Conservation (phyloP, 2,329 filamentous ascomycete species). For the Aspergillus quadrilineatus region DNA sequence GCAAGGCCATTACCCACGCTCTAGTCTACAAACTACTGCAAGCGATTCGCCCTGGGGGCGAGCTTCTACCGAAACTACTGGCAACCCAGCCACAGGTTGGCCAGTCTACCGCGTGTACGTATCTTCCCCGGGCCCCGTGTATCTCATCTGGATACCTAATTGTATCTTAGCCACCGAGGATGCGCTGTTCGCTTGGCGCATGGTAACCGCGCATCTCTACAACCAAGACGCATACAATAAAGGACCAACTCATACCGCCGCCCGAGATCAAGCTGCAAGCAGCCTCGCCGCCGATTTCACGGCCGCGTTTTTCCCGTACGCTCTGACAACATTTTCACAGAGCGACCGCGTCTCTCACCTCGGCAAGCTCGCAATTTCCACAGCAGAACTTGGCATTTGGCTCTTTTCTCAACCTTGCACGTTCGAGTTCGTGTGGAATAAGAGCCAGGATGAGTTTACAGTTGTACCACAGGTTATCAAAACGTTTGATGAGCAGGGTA, state of each 20-base stretch:
- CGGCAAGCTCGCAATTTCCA: slow-evolving; percentile 18
- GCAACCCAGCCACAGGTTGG: background rate
- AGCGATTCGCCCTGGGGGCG: slow-evolving; percentile 17
- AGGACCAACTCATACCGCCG: background rate
- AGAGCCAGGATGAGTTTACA: background rate
- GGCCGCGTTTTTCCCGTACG: slow-evolving; percentile 22
- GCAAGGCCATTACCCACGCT: slow-evolving; percentile 24
- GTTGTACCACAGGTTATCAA: slow-evolving; percentile 24
- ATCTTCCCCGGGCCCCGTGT: no score
- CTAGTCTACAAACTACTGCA: slow-evolving; percentile 20
- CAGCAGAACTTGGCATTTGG: slow-evolving; percentile 27
- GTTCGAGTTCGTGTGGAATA: slow-evolving; percentile 22
- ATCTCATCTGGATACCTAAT: background rate
- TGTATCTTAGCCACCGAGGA: slow-evolving; percentile 9
- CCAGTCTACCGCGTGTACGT: background rate
- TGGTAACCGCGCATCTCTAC: slow-evolving; percentile 28
- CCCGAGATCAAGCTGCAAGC: background rate
- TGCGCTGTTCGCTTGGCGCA: slow-evolving; percentile 30
- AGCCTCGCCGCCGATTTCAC: slow-evolving; percentile 18
- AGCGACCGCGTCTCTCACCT: slow-evolving; percentile 23
- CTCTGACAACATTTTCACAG: slow-evolving; percentile 14
- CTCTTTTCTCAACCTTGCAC: slow-evolving; percentile 29
- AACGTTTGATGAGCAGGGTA: slow-evolving; percentile 23
- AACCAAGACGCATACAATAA: background rate
- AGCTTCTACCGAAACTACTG: slow-evolving; percentile 13